A percentile compares a stretch with the other conserved stretches of the same genome.
Evolutionary conservation across 179 eudicot species (phyloP).

Genomic region (Dionaea muscipula): DNA sequence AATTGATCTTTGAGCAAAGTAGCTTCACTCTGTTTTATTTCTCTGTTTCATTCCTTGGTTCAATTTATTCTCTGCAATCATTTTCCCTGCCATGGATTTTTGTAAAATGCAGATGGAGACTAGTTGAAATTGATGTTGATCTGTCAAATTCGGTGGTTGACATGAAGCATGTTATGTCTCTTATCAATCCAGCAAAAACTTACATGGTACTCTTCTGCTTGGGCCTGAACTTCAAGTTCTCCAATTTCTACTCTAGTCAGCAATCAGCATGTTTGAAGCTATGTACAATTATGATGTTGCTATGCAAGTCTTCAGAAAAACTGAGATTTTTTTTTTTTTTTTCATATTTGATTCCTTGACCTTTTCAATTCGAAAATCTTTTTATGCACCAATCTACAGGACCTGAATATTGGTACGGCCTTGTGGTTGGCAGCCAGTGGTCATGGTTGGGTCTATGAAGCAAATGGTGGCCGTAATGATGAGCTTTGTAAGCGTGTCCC

Average conservation of each 20-base stretch:
- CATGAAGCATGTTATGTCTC: constrained; percentile 74
- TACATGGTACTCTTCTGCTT: constrained; percentile 50
- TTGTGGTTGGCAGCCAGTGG: constrained; percentile 95
- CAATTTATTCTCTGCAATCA: no score
- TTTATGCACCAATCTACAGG: constrained; percentile 31
- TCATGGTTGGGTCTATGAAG: constrained; percentile 64
- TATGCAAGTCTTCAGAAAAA: neutral
- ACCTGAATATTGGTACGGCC: constrained; percentile 87
- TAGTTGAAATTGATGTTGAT: constrained; percentile 87
- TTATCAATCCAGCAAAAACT: constrained; percentile 75
- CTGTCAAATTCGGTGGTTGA: constrained; percentile 51
- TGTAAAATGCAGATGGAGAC: constrained; percentile 63
- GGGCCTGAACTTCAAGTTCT: neutral
- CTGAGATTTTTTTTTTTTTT: no score
- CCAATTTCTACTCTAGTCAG: neutral
- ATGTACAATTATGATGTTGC: neutral
- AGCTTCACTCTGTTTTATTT: no score
- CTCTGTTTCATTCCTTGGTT: no score
- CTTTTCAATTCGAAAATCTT: neutral
- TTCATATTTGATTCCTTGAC: no score
- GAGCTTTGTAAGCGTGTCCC: constrained; percentile 21
- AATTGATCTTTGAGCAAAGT: no score
- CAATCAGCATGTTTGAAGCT: neutral
- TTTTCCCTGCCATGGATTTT: no score
- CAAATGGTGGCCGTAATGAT: constrained; percentile 6